Conservation (phyloP, 148 eudicot genomes). For the Rhododendron mucronatum region DNA sequence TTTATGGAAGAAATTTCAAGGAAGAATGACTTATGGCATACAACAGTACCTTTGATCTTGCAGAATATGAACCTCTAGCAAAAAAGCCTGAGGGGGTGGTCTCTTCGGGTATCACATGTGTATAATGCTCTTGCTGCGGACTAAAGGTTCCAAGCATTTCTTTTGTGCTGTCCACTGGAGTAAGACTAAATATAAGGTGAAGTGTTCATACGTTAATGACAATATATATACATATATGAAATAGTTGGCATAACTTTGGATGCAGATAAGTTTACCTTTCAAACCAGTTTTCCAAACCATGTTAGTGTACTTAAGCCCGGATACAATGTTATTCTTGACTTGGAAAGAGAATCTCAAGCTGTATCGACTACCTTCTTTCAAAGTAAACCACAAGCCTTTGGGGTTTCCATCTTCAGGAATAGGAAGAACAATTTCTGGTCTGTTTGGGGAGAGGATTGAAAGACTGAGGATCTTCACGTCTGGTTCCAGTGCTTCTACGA, state of each 20-base stretch:
- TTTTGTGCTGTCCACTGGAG: conserved; percentile 53
- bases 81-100: conserved; percentile 61
- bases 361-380: conserved; percentile 68
- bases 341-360: conserved; percentile 56
- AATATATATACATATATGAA: not conserved
- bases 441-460: conserved; percentile 46
- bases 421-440: conserved; percentile 53
- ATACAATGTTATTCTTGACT: conserved; percentile 56
- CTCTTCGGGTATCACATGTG: conserved; percentile 63
- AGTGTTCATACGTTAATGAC: not conserved
- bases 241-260: not conserved
- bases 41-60: conserved; percentile 45
- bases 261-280: conserved; percentile 36
- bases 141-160: conserved; percentile 75
- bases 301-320: conserved; percentile 62
- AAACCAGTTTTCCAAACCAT: conserved; percentile 67
- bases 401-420: conserved; percentile 67
- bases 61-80: conserved; percentile 61
- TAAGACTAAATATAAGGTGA: not conserved
- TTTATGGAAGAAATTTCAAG: not conserved
- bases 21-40: not conserved
- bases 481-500: conserved; percentile 55
- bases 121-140: conserved; percentile 60
- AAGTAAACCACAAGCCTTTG: conserved; percentile 60
- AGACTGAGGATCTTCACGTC: conserved; percentile 66